Conservation (phyloP, 1,284 basidiomycete species). For the Puccinia coronata region DNA sequence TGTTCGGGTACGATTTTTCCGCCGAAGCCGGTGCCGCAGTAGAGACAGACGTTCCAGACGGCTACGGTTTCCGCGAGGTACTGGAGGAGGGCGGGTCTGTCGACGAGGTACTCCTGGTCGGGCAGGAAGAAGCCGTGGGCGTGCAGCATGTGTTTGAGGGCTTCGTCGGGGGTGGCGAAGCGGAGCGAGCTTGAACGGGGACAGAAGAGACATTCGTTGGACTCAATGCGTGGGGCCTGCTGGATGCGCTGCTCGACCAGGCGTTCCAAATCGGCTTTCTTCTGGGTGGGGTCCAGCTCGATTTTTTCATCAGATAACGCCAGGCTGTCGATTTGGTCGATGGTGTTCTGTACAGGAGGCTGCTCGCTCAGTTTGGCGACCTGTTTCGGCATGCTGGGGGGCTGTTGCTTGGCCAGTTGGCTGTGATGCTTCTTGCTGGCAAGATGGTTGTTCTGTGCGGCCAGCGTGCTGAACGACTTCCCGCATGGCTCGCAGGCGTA, state of each 20-base stretch:
- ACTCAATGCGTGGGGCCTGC: conserved; percentile 61
- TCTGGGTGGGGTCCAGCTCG: neutral
- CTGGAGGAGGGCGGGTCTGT: conserved; percentile 75
- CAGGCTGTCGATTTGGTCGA: conserved; percentile 35
- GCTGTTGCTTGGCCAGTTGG: conserved; percentile 55
- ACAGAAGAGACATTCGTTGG: conserved; percentile 79
- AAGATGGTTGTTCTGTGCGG: conserved; percentile 83
- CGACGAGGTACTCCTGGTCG: conserved; percentile 84
- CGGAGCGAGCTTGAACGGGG: conserved; percentile 52
- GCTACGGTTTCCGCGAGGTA: conserved; percentile 94
- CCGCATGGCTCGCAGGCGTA: conserved; percentile 61
- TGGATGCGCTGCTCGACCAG: conserved; percentile 66
- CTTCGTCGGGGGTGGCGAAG: conserved; percentile 58
- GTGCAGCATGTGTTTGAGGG: conserved; percentile 75
- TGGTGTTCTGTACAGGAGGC: too few species aligned
- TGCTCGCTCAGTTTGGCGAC: too few species aligned
- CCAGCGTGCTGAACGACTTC: conserved; percentile 85
- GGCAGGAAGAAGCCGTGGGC: conserved; percentile 95
- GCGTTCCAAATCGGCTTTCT: conserved; percentile 69
- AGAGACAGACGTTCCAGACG: conserved; percentile 88
- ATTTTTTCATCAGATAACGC: neutral
- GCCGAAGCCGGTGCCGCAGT: conserved; percentile 64
- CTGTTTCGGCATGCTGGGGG: too few species aligned
- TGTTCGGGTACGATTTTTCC: conserved; percentile 61
- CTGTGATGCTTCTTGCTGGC: conserved; percentile 86